Evolutionary conservation across 768 basidiomycete genomes (phyloP).

Genomic region (Hortiboletus flavorubellus): DNA sequence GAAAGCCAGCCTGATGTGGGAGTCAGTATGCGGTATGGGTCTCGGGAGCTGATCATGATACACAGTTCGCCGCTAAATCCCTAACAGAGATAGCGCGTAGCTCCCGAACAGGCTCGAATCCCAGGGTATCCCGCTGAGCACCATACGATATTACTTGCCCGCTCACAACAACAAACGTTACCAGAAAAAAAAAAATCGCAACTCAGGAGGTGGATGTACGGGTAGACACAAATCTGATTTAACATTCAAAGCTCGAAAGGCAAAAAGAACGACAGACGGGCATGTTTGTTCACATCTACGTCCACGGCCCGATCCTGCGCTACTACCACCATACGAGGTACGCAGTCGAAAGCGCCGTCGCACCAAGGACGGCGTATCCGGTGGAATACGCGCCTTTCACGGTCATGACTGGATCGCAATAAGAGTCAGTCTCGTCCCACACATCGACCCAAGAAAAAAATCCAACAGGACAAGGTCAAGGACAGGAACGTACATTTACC

Average conservation of each 20-base stretch:
- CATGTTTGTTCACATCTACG: not conserved
- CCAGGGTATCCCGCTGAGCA: too few species aligned
- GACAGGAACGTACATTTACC: slow-evolving; percentile 68
- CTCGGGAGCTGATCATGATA: too few species aligned
- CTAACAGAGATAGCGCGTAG: too few species aligned
- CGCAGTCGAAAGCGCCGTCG: slow-evolving; percentile 70
- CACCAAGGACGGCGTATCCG: slow-evolving; percentile 82
- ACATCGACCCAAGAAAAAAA: not conserved
- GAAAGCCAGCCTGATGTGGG: too few species aligned
- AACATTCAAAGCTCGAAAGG: not conserved
- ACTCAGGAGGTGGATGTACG: too few species aligned
- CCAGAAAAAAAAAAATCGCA: not conserved
- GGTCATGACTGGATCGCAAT: slow-evolving; percentile 55
- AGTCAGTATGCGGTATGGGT: too few species aligned
- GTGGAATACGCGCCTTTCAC: slow-evolving; percentile 77
- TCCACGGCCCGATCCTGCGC: slow-evolving; percentile 31
- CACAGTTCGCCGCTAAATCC: too few species aligned
- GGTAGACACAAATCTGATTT: not conserved
- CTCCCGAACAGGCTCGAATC: too few species aligned
- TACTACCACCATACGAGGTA: slow-evolving; percentile 43
- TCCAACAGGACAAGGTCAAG: not conserved
- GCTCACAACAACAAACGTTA: not conserved
- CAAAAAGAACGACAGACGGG: not conserved
- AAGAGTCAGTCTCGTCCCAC: not conserved
- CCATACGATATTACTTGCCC: too few species aligned